These are phyloP conservation scores for Camellia sinensis DNA, from an alignment of 148 eudicot genomes.

Conservation along the genomic window DNA sequence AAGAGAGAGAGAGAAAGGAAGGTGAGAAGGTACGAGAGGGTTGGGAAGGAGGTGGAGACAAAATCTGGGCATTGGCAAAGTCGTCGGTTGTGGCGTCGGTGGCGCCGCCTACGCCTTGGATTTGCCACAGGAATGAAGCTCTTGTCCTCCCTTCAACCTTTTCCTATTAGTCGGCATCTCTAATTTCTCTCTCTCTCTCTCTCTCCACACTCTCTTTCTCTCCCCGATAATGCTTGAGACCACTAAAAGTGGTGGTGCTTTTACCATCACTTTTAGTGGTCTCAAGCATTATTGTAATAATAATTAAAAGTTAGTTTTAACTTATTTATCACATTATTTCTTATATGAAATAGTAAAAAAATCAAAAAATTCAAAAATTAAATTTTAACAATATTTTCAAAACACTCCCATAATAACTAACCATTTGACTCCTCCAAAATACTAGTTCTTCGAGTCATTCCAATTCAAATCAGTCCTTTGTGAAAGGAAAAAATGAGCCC, in stretches of 20 bases:
- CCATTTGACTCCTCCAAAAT: background rate
- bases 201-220: background rate
- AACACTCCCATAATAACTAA: too few species aligned
- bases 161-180: conserved; percentile 10
- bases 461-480: background rate
- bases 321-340: too few species aligned
- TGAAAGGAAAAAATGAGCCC: too few species aligned
- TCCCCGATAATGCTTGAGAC: too few species aligned
- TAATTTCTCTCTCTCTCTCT: background rate
- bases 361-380: too few species aligned
- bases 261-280: too few species aligned
- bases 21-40: background rate
- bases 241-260: too few species aligned
- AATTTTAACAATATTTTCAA: too few species aligned
- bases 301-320: too few species aligned
- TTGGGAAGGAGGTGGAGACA: conserved; percentile 6
- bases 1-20: background rate
- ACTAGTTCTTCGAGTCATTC: background rate
- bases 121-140: conserved; percentile 22
- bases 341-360: too few species aligned
- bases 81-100: conserved; percentile 17
- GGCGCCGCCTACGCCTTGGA: conserved; percentile 29
- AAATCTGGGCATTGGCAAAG: conserved; percentile 15
- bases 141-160: conserved; percentile 14
- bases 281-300: too few species aligned